These are phyloP conservation scores for Chalciporus piperatoides DNA, from an alignment of 1,284 basidiomycete species.

Conservation along the genomic window DNA sequence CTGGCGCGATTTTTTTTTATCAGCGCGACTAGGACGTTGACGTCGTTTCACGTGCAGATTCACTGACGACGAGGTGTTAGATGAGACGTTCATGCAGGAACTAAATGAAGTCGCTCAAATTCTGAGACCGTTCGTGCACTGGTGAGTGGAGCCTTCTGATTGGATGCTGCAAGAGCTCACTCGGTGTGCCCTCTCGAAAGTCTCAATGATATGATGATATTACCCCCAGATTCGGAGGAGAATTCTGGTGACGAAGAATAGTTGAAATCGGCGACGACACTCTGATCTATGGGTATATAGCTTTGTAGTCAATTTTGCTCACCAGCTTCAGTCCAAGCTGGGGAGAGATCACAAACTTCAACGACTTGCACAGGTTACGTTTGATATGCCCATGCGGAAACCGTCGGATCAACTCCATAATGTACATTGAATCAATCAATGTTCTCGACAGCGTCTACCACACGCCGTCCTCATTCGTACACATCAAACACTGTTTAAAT, in stretches of 20 bases:
- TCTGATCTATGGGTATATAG: background rate
- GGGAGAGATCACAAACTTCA: too few species aligned
- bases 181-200: constrained; percentile 34
- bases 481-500: constrained; percentile 11
- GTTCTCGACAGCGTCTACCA: background rate
- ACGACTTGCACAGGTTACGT: too few species aligned
- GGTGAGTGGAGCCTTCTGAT: constrained; percentile 46
- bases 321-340: too few species aligned
- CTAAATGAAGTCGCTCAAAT: constrained; percentile 54
- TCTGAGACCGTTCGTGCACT: constrained; percentile 76
- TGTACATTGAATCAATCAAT: background rate
- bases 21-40: background rate
- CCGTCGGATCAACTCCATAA: background rate
- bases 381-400: background rate
- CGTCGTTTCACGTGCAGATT: constrained; percentile 49
- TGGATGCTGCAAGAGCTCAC: constrained; percentile 1
- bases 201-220: constrained; percentile 63
- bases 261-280: too few species aligned
- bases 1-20: background rate
- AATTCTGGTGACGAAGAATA: constrained; percentile 13
- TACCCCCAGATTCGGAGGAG: constrained; percentile 34
- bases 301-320: too few species aligned
- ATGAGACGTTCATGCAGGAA: constrained; percentile 53
- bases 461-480: background rate
- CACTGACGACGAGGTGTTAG: constrained; percentile 68